Conservation (phyloP, 306 rosid species). For the Medicago ruthenica region DNA sequence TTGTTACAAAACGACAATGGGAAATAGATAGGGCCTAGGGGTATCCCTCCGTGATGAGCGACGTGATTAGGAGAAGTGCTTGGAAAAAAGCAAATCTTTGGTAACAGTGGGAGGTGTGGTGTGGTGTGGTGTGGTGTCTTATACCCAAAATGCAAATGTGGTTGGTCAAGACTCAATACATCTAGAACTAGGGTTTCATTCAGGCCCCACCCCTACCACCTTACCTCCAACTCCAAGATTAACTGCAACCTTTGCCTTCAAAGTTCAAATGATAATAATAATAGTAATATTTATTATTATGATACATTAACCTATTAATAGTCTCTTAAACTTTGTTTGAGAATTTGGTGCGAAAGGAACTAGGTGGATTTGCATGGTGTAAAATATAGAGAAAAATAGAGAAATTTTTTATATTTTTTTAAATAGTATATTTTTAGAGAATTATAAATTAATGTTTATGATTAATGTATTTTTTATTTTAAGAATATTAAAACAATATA, state of each 20-base stretch:
- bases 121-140: slow-evolving; percentile 41
- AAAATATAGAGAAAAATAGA: too few relatives aligned
- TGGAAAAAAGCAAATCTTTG: slow-evolving; percentile 42
- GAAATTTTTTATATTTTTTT: too few relatives aligned
- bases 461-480: too few relatives aligned
- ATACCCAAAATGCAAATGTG: slow-evolving; percentile 31
- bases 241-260: not conserved
- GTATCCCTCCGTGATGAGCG: slow-evolving; percentile 54
- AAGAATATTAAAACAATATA: too few relatives aligned
- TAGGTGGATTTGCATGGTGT: too few relatives aligned
- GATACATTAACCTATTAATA: too few relatives aligned
- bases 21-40: not conserved
- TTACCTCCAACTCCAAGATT: not conserved
- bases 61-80: slow-evolving; percentile 46
- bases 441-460: too few relatives aligned
- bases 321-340: too few relatives aligned
- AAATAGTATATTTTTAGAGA: too few relatives aligned
- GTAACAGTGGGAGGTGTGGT: slow-evolving; percentile 28
- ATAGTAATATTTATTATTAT: too few relatives aligned
- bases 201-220: slow-evolving; percentile 32
- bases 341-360: too few relatives aligned
- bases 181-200: not conserved
- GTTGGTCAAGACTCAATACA: slow-evolving; percentile 35
- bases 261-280: too few relatives aligned
- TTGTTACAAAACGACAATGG: slow-evolving; percentile 38